A percentile compares a stretch with the other conserved stretches of the same genome.
These are phyloP conservation scores for Halophytophthora batemanensis DNA, from an alignment of 352 stramenopile species.

Conservation along the genomic window DNA sequence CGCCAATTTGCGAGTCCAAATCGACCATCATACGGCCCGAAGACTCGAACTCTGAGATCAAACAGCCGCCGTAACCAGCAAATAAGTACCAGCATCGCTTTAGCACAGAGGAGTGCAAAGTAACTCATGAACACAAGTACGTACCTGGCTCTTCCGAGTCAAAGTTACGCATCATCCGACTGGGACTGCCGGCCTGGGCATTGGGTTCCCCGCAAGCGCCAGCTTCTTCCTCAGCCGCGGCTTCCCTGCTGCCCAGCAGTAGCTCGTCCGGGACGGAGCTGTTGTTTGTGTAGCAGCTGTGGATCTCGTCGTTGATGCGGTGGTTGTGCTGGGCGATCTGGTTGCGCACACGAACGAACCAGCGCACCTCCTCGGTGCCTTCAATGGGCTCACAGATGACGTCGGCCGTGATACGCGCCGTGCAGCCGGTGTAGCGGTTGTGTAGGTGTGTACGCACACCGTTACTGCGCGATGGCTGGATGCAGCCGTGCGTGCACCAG, in stretches of 20 bases:
- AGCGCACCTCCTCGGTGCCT: slow-evolving; percentile 34
- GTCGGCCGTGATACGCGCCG: slow-evolving; percentile 66
- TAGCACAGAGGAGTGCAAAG: background rate
- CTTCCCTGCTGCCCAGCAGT: slow-evolving; percentile 28
- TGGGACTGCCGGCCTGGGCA: slow-evolving; percentile 2
- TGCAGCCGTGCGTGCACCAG: slow-evolving; percentile 82
- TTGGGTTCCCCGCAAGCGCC: slow-evolving; percentile 10
- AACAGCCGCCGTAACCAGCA: background rate
- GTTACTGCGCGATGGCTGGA: slow-evolving; percentile 67
- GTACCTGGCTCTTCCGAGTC: slow-evolving; percentile 26
- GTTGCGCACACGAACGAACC: slow-evolving; percentile 76
- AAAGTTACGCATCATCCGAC: slow-evolving; percentile 19
- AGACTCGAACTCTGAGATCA: slow-evolving; percentile 23
- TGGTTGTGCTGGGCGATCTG: slow-evolving; percentile 82
- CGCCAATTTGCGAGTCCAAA: slow-evolving; percentile 17
- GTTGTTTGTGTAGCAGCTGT: slow-evolving; percentile 77
- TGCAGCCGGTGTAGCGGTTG: slow-evolving; percentile 78
- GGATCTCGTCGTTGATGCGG: slow-evolving; percentile 73
- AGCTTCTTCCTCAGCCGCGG: no score
- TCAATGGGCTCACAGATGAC: slow-evolving; percentile 59
- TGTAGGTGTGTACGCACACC: slow-evolving; percentile 73
- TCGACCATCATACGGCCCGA: slow-evolving; percentile 23
- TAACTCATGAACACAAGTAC: background rate
- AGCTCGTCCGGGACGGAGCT: slow-evolving; percentile 73
- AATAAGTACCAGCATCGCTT: background rate